Conservation (phyloP, 2,329 filamentous ascomycete genomes). For the Leptographium wingfieldii region DNA sequence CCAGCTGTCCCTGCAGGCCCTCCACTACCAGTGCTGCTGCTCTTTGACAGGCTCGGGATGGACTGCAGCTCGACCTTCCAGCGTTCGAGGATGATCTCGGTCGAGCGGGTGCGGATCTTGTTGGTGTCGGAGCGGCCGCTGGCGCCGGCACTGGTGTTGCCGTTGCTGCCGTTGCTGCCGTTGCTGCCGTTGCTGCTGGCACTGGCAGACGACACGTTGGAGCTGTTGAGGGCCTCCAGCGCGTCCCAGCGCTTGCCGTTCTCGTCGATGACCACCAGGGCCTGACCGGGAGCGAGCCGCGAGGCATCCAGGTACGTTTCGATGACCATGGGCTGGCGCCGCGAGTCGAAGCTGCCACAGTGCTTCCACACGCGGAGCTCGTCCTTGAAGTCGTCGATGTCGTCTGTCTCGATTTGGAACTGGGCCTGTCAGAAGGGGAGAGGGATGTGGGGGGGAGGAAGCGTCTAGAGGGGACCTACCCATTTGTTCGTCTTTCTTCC, state of each 20-base stretch:
- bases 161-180: constrained; percentile 3
- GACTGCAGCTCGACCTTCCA: constrained; percentile 79
- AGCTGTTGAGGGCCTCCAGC: constrained; percentile 62
- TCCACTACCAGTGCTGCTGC: background rate
- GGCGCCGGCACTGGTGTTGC: constrained; percentile 4
- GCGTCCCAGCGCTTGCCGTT: constrained; percentile 90
- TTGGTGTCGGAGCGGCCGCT: constrained; percentile 13
- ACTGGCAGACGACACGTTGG: constrained; percentile 39
- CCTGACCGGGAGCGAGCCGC: constrained; percentile 69
- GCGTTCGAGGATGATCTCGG: constrained; percentile 76
- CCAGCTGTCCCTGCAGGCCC: background rate
- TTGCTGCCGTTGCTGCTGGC: constrained; percentile 20
- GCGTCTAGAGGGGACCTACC: constrained; percentile 40
- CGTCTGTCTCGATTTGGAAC: constrained; percentile 93
- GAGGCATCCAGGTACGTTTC: constrained; percentile 81
- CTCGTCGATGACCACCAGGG: constrained; percentile 77
- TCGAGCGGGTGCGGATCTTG: constrained; percentile 17
- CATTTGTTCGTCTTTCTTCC: constrained; percentile 66
- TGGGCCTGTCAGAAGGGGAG: constrained; percentile 23
- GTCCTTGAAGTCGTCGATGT: constrained; percentile 76
- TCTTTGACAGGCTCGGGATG: constrained; percentile 19
- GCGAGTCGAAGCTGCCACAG: constrained; percentile 63
- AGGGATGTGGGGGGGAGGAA: background rate
- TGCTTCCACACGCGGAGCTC: constrained; percentile 72
- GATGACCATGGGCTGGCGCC: constrained; percentile 73